phyloP scores from a whole-genome alignment of 192 early-diverging fungal genomes.

The Pilaira anomala region DNA sequence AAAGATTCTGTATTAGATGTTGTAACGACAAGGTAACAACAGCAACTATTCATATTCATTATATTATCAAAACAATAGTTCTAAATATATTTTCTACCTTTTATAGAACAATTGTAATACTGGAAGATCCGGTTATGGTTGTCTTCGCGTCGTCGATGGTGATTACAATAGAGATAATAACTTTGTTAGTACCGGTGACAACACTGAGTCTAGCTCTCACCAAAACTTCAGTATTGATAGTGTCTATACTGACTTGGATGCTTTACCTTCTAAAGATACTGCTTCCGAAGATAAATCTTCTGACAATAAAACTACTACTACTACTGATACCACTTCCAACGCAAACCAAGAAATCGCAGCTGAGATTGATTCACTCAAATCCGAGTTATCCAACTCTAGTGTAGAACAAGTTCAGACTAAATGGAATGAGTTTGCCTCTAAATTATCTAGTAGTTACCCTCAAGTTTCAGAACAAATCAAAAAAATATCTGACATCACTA shows the following conservation, averaged over 20 bases:
- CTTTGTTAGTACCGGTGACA: no score
- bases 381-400: not conserved
- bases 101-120: conserved; percentile 25
- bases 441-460: conserved; percentile 14
- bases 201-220: not conserved
- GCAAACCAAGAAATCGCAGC: conserved; percentile 4
- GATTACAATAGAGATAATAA: conserved; percentile 31
- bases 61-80: not conserved
- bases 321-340: not conserved
- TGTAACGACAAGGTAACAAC: conserved; percentile 31
- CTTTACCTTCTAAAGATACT: not conserved
- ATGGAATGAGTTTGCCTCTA: conserved; percentile 13
- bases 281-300: not conserved
- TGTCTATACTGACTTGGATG: conserved; percentile 8
- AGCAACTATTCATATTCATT: not conserved
- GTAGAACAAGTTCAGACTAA: conserved; percentile 18
- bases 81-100: not conserved
- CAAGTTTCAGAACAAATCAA: conserved; percentile 3
- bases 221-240: conserved; percentile 12
- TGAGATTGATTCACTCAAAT: conserved; percentile 9
- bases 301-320: not conserved
- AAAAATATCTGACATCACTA: not conserved
- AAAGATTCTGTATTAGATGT: conserved; percentile 35
- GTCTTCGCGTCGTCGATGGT: conserved; percentile 38
- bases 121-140: conserved; percentile 41